Conservation (phyloP, 2,329 filamentous ascomycete species). For the Colletotrichum chrysophilum region DNA sequence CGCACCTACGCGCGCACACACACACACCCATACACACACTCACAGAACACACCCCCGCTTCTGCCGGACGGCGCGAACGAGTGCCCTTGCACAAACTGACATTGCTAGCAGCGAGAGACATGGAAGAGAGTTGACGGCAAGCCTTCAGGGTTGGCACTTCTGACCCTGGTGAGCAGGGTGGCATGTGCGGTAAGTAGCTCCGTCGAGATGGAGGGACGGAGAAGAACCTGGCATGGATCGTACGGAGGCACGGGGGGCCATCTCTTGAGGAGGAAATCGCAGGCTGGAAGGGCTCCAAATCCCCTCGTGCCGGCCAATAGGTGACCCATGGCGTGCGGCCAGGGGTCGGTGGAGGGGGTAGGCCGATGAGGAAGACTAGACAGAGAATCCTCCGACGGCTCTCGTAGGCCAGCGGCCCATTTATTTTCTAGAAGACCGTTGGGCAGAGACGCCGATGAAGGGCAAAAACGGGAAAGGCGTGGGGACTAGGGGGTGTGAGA, state of each 20-base stretch:
- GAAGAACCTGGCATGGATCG: slow-evolving; percentile 24
- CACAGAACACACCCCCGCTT: slow-evolving; percentile 17
- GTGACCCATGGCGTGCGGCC: neutral
- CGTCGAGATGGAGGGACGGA: slow-evolving; percentile 38
- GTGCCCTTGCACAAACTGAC: slow-evolving; percentile 22
- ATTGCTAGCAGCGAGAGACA: slow-evolving; percentile 14
- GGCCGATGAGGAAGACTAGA: slow-evolving; percentile 45
- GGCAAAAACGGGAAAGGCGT: slow-evolving; percentile 45
- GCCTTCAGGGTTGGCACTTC: slow-evolving; percentile 19
- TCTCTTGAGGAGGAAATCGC: slow-evolving; percentile 20
- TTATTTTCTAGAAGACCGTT: slow-evolving; percentile 53
- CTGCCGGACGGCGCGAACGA: slow-evolving; percentile 20
- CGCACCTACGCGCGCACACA: neutral
- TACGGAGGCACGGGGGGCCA: slow-evolving; percentile 30
- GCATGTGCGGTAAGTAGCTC: slow-evolving; percentile 25
- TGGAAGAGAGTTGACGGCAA: slow-evolving; percentile 21
- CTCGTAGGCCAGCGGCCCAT: slow-evolving; percentile 43
- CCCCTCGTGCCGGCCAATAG: slow-evolving; percentile 30
- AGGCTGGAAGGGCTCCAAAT: slow-evolving; percentile 19
- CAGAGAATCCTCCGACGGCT: slow-evolving; percentile 51
- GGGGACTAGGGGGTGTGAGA: slow-evolving; percentile 27
- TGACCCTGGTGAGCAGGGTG: slow-evolving; percentile 15
- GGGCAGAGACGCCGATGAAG: slow-evolving; percentile 44
- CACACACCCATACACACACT: neutral
- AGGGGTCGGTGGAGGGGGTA: slow-evolving; percentile 28